Conservation (phyloP, 331 rosid species). For the Erythrophleum ivorense region DNA sequence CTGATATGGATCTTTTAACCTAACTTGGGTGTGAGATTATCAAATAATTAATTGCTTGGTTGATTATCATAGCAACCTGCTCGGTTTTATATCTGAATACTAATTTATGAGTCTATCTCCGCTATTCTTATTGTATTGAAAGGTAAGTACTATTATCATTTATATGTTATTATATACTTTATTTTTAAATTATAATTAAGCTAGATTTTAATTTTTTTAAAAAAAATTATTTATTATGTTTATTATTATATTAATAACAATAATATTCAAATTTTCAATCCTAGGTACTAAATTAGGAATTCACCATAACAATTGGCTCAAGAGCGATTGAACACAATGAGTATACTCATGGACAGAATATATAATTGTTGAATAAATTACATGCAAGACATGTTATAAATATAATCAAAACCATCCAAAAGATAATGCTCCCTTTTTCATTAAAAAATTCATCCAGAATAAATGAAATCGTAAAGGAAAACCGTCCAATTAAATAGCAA, state of each 20-base stretch:
- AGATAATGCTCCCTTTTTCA: not conserved
- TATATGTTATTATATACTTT: not conserved
- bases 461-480: conserved; percentile 10
- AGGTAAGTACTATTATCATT: too few species aligned
- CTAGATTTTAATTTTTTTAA: too few species aligned
- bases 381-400: not conserved
- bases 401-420: not conserved
- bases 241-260: too few species aligned
- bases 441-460: conserved; percentile 25
- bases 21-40: not conserved
- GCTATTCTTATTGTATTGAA: too few species aligned
- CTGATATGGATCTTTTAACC: conserved; percentile 16
- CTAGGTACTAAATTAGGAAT: too few species aligned
- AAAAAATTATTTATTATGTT: too few species aligned
- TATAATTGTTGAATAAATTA: not conserved
- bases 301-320: not conserved
- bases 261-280: not conserved
- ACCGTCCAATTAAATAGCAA: not conserved
- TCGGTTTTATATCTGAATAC: too few species aligned
- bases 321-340: not conserved
- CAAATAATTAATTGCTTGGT: not conserved
- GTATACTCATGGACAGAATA: not conserved
- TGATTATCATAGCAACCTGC: not conserved
- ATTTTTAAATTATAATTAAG: too few species aligned
- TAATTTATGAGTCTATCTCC: too few species aligned